Percentiles rank a stretch among this genome's conserved stretches.
Conservation (phyloP, 345 rosid genomes). For the Moringa oleifera region DNA sequence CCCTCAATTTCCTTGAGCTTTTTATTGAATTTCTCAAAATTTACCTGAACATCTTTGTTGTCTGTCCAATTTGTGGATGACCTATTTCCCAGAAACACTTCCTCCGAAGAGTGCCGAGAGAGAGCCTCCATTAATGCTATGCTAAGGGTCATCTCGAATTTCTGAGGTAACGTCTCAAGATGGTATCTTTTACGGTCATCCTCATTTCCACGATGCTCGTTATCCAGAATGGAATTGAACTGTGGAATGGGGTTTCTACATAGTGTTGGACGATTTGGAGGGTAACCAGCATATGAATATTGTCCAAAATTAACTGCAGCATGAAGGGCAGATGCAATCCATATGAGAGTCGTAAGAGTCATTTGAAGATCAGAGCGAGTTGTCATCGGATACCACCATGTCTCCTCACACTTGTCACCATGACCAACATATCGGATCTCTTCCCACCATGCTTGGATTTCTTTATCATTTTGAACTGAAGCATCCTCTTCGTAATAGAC, state of each 20-base stretch:
- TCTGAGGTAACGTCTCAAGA: slow-evolving; percentile 40
- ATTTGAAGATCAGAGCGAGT: background rate
- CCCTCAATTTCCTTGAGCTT: slow-evolving; percentile 33
- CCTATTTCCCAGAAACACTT: slow-evolving; percentile 46
- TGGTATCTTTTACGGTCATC: slow-evolving; percentile 44
- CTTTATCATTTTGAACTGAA: slow-evolving; percentile 29
- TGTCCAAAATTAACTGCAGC: slow-evolving; percentile 52
- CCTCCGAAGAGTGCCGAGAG: slow-evolving; percentile 45
- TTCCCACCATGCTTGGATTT: slow-evolving; percentile 57
- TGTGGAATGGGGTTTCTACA: slow-evolving; percentile 39
- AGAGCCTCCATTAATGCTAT: slow-evolving; percentile 41
- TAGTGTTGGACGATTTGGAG: slow-evolving; percentile 44
- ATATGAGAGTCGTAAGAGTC: slow-evolving; percentile 24
- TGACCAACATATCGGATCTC: slow-evolving; percentile 47
- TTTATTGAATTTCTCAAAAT: slow-evolving; percentile 27
- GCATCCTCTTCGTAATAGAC: slow-evolving; percentile 36
- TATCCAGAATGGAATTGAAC: no score
- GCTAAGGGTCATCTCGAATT: slow-evolving; percentile 32
- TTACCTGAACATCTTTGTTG: slow-evolving; percentile 27
- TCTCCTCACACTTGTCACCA: slow-evolving; percentile 23
- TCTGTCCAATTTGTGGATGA: slow-evolving; percentile 36
- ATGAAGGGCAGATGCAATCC: slow-evolving; percentile 55
- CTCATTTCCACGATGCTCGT: no score
- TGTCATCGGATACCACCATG: slow-evolving; percentile 19
- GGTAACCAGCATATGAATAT: slow-evolving; percentile 48